These are phyloP conservation scores for Blastocrithidia nonstop DNA, from an alignment of 208 protist species.

Conservation along the genomic window DNA sequence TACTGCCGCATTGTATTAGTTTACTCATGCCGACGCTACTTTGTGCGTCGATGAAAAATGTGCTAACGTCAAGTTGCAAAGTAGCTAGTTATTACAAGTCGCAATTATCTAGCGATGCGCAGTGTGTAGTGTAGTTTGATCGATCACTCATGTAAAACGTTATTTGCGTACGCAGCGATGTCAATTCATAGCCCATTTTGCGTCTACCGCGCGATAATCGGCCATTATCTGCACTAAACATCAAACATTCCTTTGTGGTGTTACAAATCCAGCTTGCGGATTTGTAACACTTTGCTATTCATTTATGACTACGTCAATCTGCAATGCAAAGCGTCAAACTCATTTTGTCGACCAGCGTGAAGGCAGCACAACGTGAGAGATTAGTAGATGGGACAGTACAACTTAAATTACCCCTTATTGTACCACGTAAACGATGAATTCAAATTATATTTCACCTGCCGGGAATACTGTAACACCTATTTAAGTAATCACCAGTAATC, in stretches of 20 bases:
- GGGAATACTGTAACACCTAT: constrained; percentile 46
- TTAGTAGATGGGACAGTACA: constrained; percentile 12
- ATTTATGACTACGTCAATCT: constrained; percentile 28
- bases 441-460: constrained; percentile 69
- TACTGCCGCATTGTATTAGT: too few relatives aligned
- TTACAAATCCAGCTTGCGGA: constrained; percentile 35
- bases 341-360: constrained; percentile 46
- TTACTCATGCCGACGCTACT: too few relatives aligned
- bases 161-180: too few relatives aligned
- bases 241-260: constrained; percentile 27
- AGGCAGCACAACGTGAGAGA: constrained; percentile 18
- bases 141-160: too few relatives aligned
- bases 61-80: too few relatives aligned
- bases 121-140: too few relatives aligned
- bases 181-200: too few relatives aligned
- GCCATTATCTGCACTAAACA: constrained; percentile 19
- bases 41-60: too few relatives aligned
- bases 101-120: too few relatives aligned
- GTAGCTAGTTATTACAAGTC: too few relatives aligned
- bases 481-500: constrained; percentile 33
- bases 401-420: constrained; percentile 48
- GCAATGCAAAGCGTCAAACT: constrained; percentile 34
- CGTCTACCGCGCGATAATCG: constrained; percentile 49
- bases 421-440: constrained; percentile 69
- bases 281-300: constrained; percentile 46